A percentile compares a stretch with the other conserved stretches of the same genome.
Conservation (phyloP, 1,284 basidiomycete genomes). For the Albatrellus sp. region DNA sequence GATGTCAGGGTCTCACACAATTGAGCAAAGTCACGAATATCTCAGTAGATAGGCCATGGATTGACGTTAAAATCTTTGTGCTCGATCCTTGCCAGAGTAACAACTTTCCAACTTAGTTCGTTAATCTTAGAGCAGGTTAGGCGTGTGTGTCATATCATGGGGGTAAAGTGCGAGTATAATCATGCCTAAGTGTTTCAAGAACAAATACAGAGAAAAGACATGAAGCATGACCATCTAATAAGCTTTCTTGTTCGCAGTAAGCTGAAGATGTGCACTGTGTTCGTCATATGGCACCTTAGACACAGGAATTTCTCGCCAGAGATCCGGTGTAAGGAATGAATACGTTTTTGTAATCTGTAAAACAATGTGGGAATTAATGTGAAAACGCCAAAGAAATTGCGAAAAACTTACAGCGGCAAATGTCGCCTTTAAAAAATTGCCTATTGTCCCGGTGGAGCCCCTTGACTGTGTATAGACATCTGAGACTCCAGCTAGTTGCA, state of each 20-base stretch:
- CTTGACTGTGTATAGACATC: slow-evolving; percentile 95
- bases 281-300: slow-evolving; percentile 90
- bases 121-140: too few species aligned
- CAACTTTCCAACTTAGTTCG: too few species aligned
- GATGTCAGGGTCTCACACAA: too few species aligned
- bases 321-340: slow-evolving; percentile 92
- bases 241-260: slow-evolving; percentile 71
- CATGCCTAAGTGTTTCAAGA: too few species aligned
- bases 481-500: slow-evolving; percentile 96
- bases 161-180: too few species aligned
- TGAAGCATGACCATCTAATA: slow-evolving; percentile 41
- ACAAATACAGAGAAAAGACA: not conserved
- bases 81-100: too few species aligned
- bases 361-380: slow-evolving; percentile 2
- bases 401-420: slow-evolving; percentile 72
- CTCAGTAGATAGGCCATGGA: too few species aligned
- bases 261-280: slow-evolving; percentile 82
- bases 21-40: too few species aligned
- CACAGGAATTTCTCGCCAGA: slow-evolving; percentile 91
- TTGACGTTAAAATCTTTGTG: too few species aligned
- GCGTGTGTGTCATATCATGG: too few species aligned
- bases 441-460: slow-evolving; percentile 98
- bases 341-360: slow-evolving; percentile 92
- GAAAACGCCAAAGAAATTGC: not conserved
- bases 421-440: slow-evolving; percentile 99